A percentile compares a stretch with the other conserved stretches of the same genome.
Conservation (phyloP, 805 yeast genomes). For the Dipodascopsis tothii region DNA sequence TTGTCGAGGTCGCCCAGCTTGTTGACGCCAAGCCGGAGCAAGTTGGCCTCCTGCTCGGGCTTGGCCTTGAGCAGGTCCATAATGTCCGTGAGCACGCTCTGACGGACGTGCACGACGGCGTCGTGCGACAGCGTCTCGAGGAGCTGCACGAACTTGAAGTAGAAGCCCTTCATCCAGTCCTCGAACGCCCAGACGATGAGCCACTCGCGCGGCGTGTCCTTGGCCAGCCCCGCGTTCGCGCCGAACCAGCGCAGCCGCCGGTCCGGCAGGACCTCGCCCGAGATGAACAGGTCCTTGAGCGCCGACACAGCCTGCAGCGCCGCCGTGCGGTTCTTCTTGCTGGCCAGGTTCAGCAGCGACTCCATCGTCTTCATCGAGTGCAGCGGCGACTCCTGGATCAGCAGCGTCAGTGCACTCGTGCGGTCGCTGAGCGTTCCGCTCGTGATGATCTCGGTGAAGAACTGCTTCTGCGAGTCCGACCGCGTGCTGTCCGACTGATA, state of each 20-base stretch:
- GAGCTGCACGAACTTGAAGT: conserved; percentile 65
- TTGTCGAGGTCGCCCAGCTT: conserved; percentile 90
- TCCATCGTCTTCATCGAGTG: conserved; percentile 82
- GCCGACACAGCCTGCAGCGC: conserved; percentile 87
- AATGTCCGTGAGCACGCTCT: conserved; percentile 65
- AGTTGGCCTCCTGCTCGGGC: conserved; percentile 94
- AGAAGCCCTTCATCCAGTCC: conserved; percentile 72
- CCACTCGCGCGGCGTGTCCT: conserved; percentile 43
- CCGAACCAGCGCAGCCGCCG: conserved; percentile 67
- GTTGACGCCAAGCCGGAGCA: conserved; percentile 81
- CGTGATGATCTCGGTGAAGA: conserved; percentile 77
- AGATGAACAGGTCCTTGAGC: conserved; percentile 75
- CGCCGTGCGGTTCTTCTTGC: conserved; percentile 87
- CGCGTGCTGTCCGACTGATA: conserved; percentile 69
- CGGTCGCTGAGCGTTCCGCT: conserved; percentile 94
- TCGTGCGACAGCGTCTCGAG: conserved; percentile 83
- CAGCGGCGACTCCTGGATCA: conserved; percentile 90
- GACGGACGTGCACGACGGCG: conserved; percentile 79
- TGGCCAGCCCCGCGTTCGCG: conserved; percentile 28
- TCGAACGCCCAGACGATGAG: conserved; percentile 78
- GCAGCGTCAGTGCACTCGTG: conserved; percentile 84
- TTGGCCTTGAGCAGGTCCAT: conserved; percentile 73
- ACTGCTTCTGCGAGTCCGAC: conserved; percentile 74
- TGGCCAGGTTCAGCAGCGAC: conserved; percentile 67
- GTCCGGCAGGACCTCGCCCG: conserved; percentile 73